Conservation (phyloP, 768 basidiomycete genomes). For the Candolleomyces aberdarensis region DNA sequence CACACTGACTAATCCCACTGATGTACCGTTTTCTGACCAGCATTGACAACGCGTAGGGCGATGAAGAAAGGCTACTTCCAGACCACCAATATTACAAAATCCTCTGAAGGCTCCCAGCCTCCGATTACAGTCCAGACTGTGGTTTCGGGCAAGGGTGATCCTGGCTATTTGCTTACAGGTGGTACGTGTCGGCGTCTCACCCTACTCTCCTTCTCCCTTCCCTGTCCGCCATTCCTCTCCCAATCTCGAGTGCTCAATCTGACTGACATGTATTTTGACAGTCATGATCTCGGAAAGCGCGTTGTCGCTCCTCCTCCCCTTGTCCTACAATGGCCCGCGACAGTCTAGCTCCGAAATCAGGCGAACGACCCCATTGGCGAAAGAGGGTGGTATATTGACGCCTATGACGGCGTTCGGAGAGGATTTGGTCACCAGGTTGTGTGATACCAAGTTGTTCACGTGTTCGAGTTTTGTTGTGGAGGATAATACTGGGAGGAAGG, state of each 20-base stretch:
- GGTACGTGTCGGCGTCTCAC: not conserved
- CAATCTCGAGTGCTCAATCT: not conserved
- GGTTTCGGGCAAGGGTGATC: constrained; percentile 70
- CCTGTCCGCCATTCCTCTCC: not conserved
- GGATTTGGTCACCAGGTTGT: constrained; percentile 65
- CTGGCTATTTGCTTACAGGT: constrained; percentile 62
- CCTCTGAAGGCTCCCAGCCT: constrained; percentile 27
- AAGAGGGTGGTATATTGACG: constrained; percentile 77
- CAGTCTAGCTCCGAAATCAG: constrained; percentile 39
- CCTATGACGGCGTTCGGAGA: constrained; percentile 82
- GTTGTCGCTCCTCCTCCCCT: constrained; percentile 60
- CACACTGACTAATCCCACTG: not conserved
- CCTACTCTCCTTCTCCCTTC: not conserved
- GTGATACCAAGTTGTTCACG: constrained; percentile 51
- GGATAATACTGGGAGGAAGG: not conserved
- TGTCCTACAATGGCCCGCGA: constrained; percentile 14
- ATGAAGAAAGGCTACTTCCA: constrained; percentile 59
- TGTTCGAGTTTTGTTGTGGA: constrained; percentile 51
- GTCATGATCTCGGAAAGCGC: constrained; percentile 68
- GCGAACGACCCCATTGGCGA: constrained; percentile 43
- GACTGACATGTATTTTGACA: not conserved
- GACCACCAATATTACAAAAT: constrained; percentile 70
- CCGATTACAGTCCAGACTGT: constrained; percentile 54
- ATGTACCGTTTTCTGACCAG: not conserved
- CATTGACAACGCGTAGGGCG: constrained; percentile 31